These are phyloP conservation scores for Penicillium malachiteum DNA, from an alignment of 495 filamentous ascomycete genomes.

Conservation along the genomic window DNA sequence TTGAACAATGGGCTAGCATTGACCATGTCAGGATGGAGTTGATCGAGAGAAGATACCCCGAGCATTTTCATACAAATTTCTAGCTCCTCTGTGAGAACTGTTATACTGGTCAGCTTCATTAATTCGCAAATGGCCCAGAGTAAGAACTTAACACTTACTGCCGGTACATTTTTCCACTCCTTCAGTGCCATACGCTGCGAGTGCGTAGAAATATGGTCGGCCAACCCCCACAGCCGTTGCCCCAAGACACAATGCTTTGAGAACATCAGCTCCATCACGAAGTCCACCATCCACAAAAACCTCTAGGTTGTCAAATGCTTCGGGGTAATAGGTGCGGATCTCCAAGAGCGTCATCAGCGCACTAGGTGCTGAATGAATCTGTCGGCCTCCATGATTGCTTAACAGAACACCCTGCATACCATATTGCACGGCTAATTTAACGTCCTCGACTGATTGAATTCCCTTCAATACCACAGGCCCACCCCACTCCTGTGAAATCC, in stretches of 20 bases:
- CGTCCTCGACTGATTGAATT: conserved; percentile 53
- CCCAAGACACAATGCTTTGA: conserved; percentile 84
- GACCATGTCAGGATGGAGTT: conserved; percentile 20
- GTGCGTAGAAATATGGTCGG: conserved; percentile 19
- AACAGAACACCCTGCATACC: conserved; percentile 74
- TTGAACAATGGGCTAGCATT: conserved; percentile 20
- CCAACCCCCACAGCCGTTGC: conserved; percentile 87
- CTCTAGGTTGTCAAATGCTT: conserved; percentile 63
- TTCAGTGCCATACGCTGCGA: conserved; percentile 29
- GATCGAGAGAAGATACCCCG: conserved; percentile 18
- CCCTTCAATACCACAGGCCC: conserved; percentile 52
- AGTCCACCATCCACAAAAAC: conserved; percentile 84
- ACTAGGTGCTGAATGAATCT: conserved; percentile 65
- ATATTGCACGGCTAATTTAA: conserved; percentile 58
- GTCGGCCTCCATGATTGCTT: conserved; percentile 49
- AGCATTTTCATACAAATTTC: conserved; percentile 25
- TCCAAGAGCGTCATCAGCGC: conserved; percentile 62
- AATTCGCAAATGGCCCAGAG: too few species aligned
- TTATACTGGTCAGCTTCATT: not conserved
- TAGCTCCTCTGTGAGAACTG: conserved; percentile 21
- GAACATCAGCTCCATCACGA: conserved; percentile 77
- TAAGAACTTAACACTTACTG: conserved; percentile 7
- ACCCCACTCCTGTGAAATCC: conserved; percentile 19
- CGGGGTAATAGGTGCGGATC: conserved; percentile 60
- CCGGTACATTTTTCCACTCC: conserved; percentile 20